Base-by-base conservation (phyloP, 2,329 filamentous ascomycete species). In the Clarireedia hainanense region DNA sequence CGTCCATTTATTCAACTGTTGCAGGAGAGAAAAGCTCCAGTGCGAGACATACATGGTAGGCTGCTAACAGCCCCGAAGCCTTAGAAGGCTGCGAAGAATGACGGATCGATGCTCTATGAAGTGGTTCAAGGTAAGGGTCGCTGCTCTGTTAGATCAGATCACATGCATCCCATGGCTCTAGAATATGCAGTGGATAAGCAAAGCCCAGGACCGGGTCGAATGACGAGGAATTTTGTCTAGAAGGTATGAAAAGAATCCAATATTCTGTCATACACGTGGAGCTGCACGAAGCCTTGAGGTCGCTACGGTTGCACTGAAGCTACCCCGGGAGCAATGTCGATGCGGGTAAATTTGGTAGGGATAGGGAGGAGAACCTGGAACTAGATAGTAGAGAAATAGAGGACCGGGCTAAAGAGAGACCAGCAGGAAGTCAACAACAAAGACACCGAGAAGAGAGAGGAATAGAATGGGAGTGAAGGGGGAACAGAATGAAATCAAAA, bases 11-110 rank as follows among this genome's bases (percentile, higher is more conserved):
- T 17, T 42, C 17, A 34, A 12, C 30, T 34, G 10, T 23, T 48
- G 20, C 14, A 23, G 55, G 24, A 36, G 48, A 46, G 7, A 15
- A 24, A 12, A 24, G 14, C 6, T 39, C 23, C 20, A 24, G 17
- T 20, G 40, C 56, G 30, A 53, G 57, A 68, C 67, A 51, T 67
- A 68, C 67, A 68, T 68, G 57, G 59, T 68, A 61, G 56, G 59
- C 61, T 62, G 60, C 48, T 63, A 60, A 59, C 60, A 63, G 60
- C 56, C 60, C 58, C 61, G 58, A 59, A 64, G 60, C 60, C 63
- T 56, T 60, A 55, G 45, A 46, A 59, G 61, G 62, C 61, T 61
- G 56, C 49, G 59, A 62, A 56, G 42, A 59, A 62, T 43, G 15
- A 43, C 26, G 46, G 37, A 55, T 37, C 50, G 51, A 50, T 57